Evolutionary conservation across 768 basidiomycete species (phyloP), one percentile per base, ranked within the genome.

Genomic region (Amanita pseudoporphyria): DNA sequence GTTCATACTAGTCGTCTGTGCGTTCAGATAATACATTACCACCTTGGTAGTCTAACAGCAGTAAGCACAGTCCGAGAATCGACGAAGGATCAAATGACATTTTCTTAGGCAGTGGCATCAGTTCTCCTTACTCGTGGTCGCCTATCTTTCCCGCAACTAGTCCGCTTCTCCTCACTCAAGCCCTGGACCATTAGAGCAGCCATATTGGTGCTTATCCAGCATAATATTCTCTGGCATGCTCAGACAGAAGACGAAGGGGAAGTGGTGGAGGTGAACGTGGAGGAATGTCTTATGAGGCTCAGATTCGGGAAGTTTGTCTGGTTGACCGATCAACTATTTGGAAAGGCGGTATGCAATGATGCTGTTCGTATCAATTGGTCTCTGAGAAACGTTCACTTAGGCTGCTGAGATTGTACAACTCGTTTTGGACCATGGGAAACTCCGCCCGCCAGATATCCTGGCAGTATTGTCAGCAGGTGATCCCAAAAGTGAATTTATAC

Each of bases 221-320:
- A 97, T 62, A 93, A 96, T 64, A 65, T 96, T 38, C 71, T 94
- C 38, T 93, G 91, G 87, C 88, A 92, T 60, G 77, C 83, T 7
- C 75, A 76, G 33, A 74, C 74, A 5, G 81, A 82, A 7, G 79
- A 81, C n/a, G 83, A 81, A 36, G 79, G 77, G 5, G 86, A 85
- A 54, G 76, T 87, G 51, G 72, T 87, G 42, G 92, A 96, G 62
- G 70, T 95, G 54, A 91, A 92, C 58, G 68, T 80, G 12, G 78
- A 85, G 47, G 90, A 92, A 60, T 93, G 92, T 62, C 71, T 96
- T 31, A 70, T 81, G 67, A 72, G 93, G 49, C 58, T 91, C 62
- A 70, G 92, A 55, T 95, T 91, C 63, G 93, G 92, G 21, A 77
- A 76, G 52, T 92, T 87, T 58, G 76, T 90, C 19, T 82, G 78